phyloP scores from a whole-genome alignment of 1,284 basidiomycete species.

The Ganoderma resinaceum region DNA sequence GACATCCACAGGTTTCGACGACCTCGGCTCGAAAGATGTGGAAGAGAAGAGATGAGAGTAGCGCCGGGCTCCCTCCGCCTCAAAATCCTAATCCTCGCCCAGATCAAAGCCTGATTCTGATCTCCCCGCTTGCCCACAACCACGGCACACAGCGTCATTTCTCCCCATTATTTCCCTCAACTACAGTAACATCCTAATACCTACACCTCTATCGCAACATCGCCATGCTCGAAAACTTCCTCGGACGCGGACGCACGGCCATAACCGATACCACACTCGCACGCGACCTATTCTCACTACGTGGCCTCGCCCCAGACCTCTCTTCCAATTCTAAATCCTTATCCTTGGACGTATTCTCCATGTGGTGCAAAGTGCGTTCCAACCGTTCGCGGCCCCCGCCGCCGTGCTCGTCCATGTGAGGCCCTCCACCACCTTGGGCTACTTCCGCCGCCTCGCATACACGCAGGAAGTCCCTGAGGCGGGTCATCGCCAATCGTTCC shows the following conservation, averaged over 20 bases:
- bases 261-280: conserved; percentile 7
- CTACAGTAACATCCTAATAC: background rate
- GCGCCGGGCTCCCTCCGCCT: background rate
- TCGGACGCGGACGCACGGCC: conserved; percentile 16
- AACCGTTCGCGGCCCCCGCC: background rate
- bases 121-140: conserved; percentile 19
- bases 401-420: background rate
- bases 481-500: conserved; percentile 41
- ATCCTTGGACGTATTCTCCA: conserved; percentile 6
- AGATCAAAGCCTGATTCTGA: conserved; percentile 25
- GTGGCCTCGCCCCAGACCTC: background rate
- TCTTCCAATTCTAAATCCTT: background rate
- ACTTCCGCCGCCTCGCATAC: conserved; percentile 46
- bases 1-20: conserved; percentile 74
- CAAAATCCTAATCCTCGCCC: conserved; percentile 16
- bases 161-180: background rate
- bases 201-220: conserved; percentile 11
- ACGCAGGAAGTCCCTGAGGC: conserved; percentile 44
- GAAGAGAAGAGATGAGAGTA: conserved; percentile 30
- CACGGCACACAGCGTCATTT: too few relatives aligned
- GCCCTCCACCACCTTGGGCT: background rate
- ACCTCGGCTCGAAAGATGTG: conserved; percentile 40
- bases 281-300: background rate
- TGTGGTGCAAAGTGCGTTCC: conserved; percentile 6
- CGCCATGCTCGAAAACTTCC: conserved; percentile 22